A percentile compares a stretch with the other conserved stretches of the same genome.
Conservation (phyloP, 768 basidiomycete species). For the Austroboletus festivus region DNA sequence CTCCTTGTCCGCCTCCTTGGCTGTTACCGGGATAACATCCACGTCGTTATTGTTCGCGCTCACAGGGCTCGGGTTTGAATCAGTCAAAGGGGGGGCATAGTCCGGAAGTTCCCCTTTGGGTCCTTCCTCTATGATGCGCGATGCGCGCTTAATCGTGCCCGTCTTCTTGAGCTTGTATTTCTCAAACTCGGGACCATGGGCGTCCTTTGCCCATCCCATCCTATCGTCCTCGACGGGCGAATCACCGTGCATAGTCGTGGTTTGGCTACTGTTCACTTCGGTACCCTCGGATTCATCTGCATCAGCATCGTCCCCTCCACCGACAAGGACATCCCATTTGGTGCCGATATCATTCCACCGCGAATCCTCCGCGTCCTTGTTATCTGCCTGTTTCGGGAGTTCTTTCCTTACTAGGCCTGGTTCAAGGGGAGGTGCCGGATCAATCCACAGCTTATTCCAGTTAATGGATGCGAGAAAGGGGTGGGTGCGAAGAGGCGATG, state of each 20-base stretch:
- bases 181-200: constrained; percentile 34
- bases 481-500: constrained; percentile 53
- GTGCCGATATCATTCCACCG: constrained; percentile 54
- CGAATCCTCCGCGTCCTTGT: constrained; percentile 29
- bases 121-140: constrained; percentile 34
- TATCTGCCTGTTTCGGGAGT: constrained; percentile 14
- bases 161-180: constrained; percentile 19
- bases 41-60: background rate
- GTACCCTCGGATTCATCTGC: constrained; percentile 13
- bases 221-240: constrained; percentile 31
- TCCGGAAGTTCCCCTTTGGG: constrained; percentile 42
- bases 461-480: constrained; percentile 56
- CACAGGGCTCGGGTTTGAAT: constrained; percentile 1
- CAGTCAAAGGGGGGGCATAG: constrained; percentile 17
- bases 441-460: constrained; percentile 67
- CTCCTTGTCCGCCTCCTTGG: constrained; percentile 8
- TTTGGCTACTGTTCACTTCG: background rate
- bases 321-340: constrained; percentile 50
- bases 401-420: constrained; percentile 56
- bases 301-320: constrained; percentile 25
- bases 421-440: constrained; percentile 55
- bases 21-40: background rate
- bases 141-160: constrained; percentile 15
- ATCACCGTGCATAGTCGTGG: background rate
- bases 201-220: constrained; percentile 53